Evolutionary conservation across 1,139 yeast species (phyloP).

Genomic region (Hansenula sp.): DNA sequence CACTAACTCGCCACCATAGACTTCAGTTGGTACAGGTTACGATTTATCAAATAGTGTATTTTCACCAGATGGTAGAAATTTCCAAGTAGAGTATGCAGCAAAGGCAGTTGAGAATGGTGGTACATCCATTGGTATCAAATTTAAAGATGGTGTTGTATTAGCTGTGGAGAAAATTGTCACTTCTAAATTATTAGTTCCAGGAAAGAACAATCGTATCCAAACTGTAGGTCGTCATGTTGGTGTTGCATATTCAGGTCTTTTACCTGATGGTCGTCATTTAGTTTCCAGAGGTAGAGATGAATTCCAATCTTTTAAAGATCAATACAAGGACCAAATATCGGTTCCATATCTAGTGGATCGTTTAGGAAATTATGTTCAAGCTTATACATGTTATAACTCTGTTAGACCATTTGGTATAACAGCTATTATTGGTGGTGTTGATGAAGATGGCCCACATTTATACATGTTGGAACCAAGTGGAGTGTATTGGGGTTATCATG

Average conservation of each 20-base stretch:
- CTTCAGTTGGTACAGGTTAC: conserved; percentile 96
- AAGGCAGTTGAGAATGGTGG: conserved; percentile 98
- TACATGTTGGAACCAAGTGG: conserved; percentile 99
- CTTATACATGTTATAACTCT: conserved; percentile 91
- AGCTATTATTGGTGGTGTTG: conserved; percentile 91
- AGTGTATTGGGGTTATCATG: conserved; percentile 92
- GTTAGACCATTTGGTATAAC: conserved; percentile 97
- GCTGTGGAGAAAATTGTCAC: conserved; percentile 93
- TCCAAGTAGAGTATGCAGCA: conserved; percentile 96
- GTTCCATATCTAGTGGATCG: conserved; percentile 83
- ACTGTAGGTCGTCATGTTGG: conserved; percentile 93
- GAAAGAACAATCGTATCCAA: conserved; percentile 84
- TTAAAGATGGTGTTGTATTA: conserved; percentile 87
- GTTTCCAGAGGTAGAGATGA: conserved; percentile 93
- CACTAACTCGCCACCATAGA: conserved; percentile 31
- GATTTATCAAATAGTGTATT: conserved; percentile 93
- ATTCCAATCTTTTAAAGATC: conserved; percentile 72
- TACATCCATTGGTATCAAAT: conserved; percentile 89
- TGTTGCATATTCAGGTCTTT: conserved; percentile 87
- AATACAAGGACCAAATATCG: conserved; percentile 73
- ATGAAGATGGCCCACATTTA: conserved; percentile 82
- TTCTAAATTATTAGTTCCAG: conserved; percentile 85
- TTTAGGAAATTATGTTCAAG: conserved; percentile 89
- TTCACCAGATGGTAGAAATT: conserved; percentile 89
- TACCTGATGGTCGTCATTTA: conserved; percentile 95